Conservation (phyloP, 2,329 filamentous ascomycete genomes). For the Eutypella sp. region DNA sequence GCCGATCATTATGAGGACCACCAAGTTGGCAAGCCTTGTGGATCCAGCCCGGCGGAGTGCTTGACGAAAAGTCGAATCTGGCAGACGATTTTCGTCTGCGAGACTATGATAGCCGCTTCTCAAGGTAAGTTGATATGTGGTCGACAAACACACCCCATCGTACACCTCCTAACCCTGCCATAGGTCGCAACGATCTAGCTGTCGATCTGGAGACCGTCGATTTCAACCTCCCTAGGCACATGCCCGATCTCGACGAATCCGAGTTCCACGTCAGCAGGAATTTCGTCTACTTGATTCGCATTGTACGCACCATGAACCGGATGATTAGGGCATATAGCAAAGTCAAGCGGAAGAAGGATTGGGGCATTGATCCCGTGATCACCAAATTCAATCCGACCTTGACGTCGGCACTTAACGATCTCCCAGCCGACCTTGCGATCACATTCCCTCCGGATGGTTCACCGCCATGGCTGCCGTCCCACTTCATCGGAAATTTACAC, state of each 20-base stretch:
- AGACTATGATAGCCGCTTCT: conserved; percentile 88
- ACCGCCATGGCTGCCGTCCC: conserved; percentile 77
- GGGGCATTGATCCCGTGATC: conserved; percentile 82
- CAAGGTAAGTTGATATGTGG: conserved; percentile 59
- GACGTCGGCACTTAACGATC: conserved; percentile 66
- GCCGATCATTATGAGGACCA: conserved; percentile 84
- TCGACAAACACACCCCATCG: background rate
- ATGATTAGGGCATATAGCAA: conserved; percentile 74
- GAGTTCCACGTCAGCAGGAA: conserved; percentile 78
- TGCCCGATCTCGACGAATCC: conserved; percentile 63
- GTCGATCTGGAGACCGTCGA: conserved; percentile 74
- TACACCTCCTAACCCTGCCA: conserved; percentile 9
- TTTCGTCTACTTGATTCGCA: conserved; percentile 73
- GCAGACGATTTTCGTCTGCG: conserved; percentile 81
- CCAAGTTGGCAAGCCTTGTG: conserved; percentile 65
- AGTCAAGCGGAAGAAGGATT: conserved; percentile 69
- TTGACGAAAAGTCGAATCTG: conserved; percentile 80
- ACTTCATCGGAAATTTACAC: conserved; percentile 85
- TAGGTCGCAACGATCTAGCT: conserved; percentile 72
- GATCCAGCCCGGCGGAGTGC: conserved; percentile 67
- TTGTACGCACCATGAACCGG: conserved; percentile 71
- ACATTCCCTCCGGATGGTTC: conserved; percentile 73
- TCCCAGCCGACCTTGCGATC: conserved; percentile 75
- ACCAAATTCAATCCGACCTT: conserved; percentile 74
- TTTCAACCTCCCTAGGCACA: conserved; percentile 59